phyloP scores from a whole-genome alignment of 768 basidiomycete species.

The Epithele typhae region DNA sequence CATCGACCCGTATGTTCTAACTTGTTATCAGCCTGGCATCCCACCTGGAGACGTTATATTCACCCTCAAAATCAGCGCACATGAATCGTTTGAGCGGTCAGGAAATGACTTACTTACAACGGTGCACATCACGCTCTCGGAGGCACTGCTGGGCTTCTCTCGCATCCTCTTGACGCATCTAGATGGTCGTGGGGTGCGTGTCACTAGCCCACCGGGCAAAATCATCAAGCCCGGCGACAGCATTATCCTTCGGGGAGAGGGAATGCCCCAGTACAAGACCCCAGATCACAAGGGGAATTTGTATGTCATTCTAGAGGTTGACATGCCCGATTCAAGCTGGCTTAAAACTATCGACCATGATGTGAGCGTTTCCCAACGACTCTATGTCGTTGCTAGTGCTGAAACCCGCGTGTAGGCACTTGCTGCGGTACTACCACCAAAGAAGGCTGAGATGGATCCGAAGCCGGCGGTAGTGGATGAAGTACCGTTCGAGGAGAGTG shows the following conservation, averaged over 20 bases:
- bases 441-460: slow-evolving; percentile 70
- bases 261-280: slow-evolving; percentile 78
- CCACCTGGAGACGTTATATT: slow-evolving; percentile 93
- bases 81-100: slow-evolving; percentile 80
- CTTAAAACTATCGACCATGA: slow-evolving; percentile 55
- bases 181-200: slow-evolving; percentile 86
- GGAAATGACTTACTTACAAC: slow-evolving; percentile 77
- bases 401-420: slow-evolving; percentile 43
- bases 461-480: slow-evolving; percentile 67
- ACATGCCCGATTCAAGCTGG: slow-evolving; percentile 87
- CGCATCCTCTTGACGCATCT: slow-evolving; percentile 88
- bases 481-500: slow-evolving; percentile 68
- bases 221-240: slow-evolving; percentile 72
- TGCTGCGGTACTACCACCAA: slow-evolving; percentile 64
- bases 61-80: slow-evolving; percentile 59
- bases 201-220: slow-evolving; percentile 69
- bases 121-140: slow-evolving; percentile 85
- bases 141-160: slow-evolving; percentile 93
- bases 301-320: slow-evolving; percentile 76
- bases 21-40: slow-evolving; percentile 59
- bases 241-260: slow-evolving; percentile 77
- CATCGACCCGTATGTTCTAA: not conserved
- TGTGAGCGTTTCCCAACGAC: slow-evolving; percentile 33
- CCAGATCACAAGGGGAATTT: slow-evolving; percentile 73
- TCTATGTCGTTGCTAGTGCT: not conserved